Evolutionary conservation across 2,329 filamentous ascomycete species (phyloP), one percentile per base, ranked within the genome.

Genomic region (Parastagonospora avenae): DNA sequence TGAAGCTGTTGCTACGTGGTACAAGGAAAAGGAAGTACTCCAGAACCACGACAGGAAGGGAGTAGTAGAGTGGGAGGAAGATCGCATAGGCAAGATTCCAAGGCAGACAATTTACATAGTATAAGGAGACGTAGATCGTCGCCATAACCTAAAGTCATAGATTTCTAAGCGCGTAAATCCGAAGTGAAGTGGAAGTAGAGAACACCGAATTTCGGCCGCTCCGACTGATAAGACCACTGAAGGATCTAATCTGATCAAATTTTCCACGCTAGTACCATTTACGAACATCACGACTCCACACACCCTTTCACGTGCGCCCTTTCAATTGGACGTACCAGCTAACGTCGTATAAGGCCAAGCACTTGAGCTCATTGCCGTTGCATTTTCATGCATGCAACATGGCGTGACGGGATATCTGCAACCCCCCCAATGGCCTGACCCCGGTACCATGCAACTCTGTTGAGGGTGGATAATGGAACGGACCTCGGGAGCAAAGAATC

Each of bases 221-320:
- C 43, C 24, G 5, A 19, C 15, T 37, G 50, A 53, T 53, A 45
- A 53, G 42, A 49, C 46, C 29, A 28, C 46, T 37, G 19, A 32
- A 45, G 36, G 40, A 53, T 53, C 50, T 53, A 53, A 53, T 53
- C 50, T 14, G 50, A 53, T 49, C 32, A 45, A 53, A 53, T 49
- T 49, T 53, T 49, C 42, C 8, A 33, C 46, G 37, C 50, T 38
- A 53, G 30, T 28, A 14, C 14, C 19, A 10, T 14, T 27, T 10
- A 29, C 36, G 28, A 37, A 35, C 30, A 8, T 30, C 31, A 36
- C 30, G 15, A 45, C 46, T 49, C 46, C n/a, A n/a, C 50, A 42
- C 36, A 32, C 29, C 37, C 41, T 11, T 30, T 33, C 41, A 27
- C 29, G 35, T 19, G 6, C 35, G 28, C 9, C 33, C 19, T 14